These are phyloP conservation scores for Aphanoascus verrucosus DNA, from an alignment of 2,329 filamentous ascomycete species.

Conservation along the genomic window DNA sequence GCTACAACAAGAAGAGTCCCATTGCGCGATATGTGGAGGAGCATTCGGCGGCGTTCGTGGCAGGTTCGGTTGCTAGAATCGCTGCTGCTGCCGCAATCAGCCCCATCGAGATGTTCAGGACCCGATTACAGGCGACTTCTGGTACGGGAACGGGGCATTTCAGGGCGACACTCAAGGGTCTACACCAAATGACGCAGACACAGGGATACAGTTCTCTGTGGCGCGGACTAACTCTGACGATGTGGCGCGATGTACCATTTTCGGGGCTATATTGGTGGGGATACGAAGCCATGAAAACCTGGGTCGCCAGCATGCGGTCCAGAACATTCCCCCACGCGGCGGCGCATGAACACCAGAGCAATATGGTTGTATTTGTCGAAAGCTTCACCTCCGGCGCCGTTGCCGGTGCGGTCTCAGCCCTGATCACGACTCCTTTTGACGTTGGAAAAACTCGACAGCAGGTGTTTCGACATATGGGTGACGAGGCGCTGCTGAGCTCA, in stretches of 20 bases:
- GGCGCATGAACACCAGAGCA: constrained; percentile 50
- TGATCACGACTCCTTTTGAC: constrained; percentile 90
- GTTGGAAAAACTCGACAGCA: constrained; percentile 95
- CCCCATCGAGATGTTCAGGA: constrained; percentile 89
- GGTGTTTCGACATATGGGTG: constrained; percentile 54
- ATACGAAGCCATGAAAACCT: constrained; percentile 71
- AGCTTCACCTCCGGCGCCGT: constrained; percentile 77
- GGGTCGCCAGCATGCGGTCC: constrained; percentile 56
- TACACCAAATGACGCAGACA: constrained; percentile 65
- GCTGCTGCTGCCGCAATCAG: constrained; percentile 73
- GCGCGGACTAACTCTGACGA: constrained; percentile 77
- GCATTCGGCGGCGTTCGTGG: constrained; percentile 65
- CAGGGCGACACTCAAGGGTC: constrained; percentile 61
- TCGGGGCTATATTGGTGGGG: constrained; percentile 98
- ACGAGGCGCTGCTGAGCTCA: constrained; percentile 23
- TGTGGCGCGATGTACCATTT: constrained; percentile 96
- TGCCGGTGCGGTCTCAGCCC: constrained; percentile 73
- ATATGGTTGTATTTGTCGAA: constrained; percentile 68
- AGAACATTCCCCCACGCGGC: constrained; percentile 26
- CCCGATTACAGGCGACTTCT: constrained; percentile 72
- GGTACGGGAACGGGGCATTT: constrained; percentile 54
- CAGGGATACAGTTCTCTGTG: constrained; percentile 76
- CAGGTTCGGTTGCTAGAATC: constrained; percentile 66
- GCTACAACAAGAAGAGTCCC: constrained; percentile 62
- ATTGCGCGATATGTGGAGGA: constrained; percentile 55